Evolutionary conservation across 176 grass and related monocot genomes (phyloP), one percentile per base, ranked within the genome.

Genomic region (Elymus sibiricus): DNA sequence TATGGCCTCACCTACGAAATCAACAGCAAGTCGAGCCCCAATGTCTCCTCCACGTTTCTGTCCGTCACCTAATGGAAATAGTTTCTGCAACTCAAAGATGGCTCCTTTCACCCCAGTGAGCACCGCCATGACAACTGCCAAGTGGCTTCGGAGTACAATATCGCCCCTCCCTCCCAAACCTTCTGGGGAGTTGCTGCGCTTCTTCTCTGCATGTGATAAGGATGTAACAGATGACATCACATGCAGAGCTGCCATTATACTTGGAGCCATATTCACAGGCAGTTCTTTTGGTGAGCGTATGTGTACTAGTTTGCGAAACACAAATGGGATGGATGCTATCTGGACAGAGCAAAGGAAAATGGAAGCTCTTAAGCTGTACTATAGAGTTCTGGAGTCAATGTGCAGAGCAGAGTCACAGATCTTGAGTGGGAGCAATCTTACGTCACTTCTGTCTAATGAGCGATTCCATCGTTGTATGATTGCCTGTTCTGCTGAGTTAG

Each of bases 291-390:
- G 90, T 67, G 93, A 95, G 17, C 77, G 83, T 37, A 87, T 89
- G 15, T 92, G 79, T 35, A 81, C 63, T 24, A 86, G 64, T 87
- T 21, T 87, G 59, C 88, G 87, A 27, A 92, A 35, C 56, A 85
- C 90, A 89, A 95, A 87, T 63, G 77, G 82, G 64, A 89, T 96
- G 86, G 97, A 98, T 87, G 89, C 94, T 79, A 92, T 98, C 75
- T 98, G 97, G 97, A 94, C 92, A 56, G 94, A 98, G 66, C 92
- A 98, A 89, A 94, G 97, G 78, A 98, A 98, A 92, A 91, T 89
- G 83, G 97, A 98, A 84, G 90, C 94, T 37, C 79, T 95, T 64
- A 95, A 98, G 46, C 79, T 98, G 28, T 98, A 98, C 68, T 96
- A 94, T 71, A 95, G 93, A 46, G 97, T 98, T 76, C 81, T 98